Evolutionary conservation across 169 alveolate genomes (phyloP), one percentile per base, ranked within the genome.

Genomic region (Babesia bigemina): DNA sequence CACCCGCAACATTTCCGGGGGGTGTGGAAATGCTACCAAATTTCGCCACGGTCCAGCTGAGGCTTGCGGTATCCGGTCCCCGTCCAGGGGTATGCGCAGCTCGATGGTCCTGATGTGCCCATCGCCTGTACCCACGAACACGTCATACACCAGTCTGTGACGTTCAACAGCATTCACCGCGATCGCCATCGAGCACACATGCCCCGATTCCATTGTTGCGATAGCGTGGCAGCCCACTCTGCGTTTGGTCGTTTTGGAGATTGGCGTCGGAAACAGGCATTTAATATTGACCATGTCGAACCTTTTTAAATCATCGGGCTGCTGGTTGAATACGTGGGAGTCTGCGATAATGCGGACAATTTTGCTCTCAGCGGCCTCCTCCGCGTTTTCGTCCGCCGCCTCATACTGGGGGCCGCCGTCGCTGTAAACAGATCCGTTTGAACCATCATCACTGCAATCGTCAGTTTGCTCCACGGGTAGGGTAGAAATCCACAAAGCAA

Each of bases 231-330:
- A 42, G 7, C 7, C n/a, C 9, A 67, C 36, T 42, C 76, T 19
- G 47, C 12, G 70, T 22, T 36, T 17, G 16, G 0, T 8, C 12
- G 62, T 65, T 45, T 44, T 21, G n/a, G 13, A 60, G 24, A 56
- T 29, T 52, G 55, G 21, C 14, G 36, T n/a, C 28, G 86, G 86
- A 61, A 61, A 61, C 1, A 49, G 39, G 50, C 29, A 71, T 47
- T 45, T 44, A 29, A 73, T 63, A 24, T 61, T 29, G 49, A 6
- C 70, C 8, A 77, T 45, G 49, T 77, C 86, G 49, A 66, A 77
- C 24, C 33, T 55, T 12, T 55, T 22, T 50, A 77, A 16, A 33
- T 63, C 59, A 22, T 59, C 63, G 22, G 14, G 36, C 45, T n/a
- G 71, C 59, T 61, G 63, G 61, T 77, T 77, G 26, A 77, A 12